Base-by-base conservation (phyloP, 768 basidiomycete species). In the Serendipita sp. region DNA sequence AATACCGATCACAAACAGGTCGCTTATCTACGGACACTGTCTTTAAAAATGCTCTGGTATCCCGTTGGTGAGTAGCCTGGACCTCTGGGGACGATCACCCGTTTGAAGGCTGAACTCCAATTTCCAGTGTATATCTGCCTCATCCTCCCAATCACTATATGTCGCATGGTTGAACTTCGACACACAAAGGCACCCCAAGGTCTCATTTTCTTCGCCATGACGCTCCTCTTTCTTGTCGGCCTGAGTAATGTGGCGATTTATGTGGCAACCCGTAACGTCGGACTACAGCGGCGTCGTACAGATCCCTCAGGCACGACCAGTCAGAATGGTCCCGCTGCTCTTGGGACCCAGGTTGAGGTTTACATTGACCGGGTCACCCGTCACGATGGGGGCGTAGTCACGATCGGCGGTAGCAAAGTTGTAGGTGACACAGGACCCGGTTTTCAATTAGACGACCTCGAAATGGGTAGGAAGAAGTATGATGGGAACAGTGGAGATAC, bases 1-100 rank as follows among this genome's bases (percentile, higher is more conserved):
- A 60, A 60, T 35, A 60, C 56, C 4, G 35, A 60, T 60, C 56
- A 60, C 23, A 60, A 60, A 30, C 56, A 60, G 30, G 56, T 60
- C 32, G 56, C 56, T 10, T 60, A 60, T 36, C 56, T 60, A n/a
- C 56, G 56, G 10, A 30, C 56, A 4, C n/a, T 60, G 56, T 60
- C 56, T 10, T 30, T 60, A 23, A 60, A 60, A 35, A 60, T 60
- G 56, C 56, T 60, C 56, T 60, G 56, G 56, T 60, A 60, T 36
- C 56, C 56, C 18, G 23, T 23, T 60, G 56, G 56, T 60, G 28
- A 28, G 56, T 60, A n/a, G 10, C 18, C 11, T 32, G 35, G 16
- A 34, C 36, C 23, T 23, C 23, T 60, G 30, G 48, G 18, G n/a
- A 10, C 32, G n/a, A 23, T 1, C 10, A 32, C 56, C 30, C n/a